Evolutionary conservation across 192 early-diverging fungal species (phyloP), one percentile per base, ranked within the genome.

Genomic region (Backusella australiensis): DNA sequence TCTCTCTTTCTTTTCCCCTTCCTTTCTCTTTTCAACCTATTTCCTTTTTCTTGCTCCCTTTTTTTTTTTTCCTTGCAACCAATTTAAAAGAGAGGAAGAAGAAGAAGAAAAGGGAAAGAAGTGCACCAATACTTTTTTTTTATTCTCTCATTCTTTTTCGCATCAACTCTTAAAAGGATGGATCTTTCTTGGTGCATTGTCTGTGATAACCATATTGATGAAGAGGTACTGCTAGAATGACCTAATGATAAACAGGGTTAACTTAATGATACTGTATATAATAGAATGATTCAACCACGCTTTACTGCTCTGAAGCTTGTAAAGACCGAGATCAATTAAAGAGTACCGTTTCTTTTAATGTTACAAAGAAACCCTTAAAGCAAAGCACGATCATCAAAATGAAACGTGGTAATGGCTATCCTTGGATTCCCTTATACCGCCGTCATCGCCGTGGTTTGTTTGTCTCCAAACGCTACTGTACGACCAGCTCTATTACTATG

Each of bases 121-220:
- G 53, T 59, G 21, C 73, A 42, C 14, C 38, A 15, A 26, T 15
- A 32, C 23, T 39, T 42, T 67, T 44, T 69, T 11, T 69, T 34
- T 52, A 9, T 69, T 46, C 32, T 29, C 6, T 11, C 69, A 8
- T 46, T 46, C 56, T 73, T 49, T 63, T 36, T 34, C 36, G 21
- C 19, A 38, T 74, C 36, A 32, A 34, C 14, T 65, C 23, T 38
- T 35, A 53, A 26, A 49, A 42, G 26, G 8, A 81, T 81, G 80
- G 80, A 81, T 65, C 72, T 81, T 42, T 81, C 80, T 77, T 81
- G 80, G 80, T 81, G 80, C 70, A 77, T 81, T 66, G 77, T 81
- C 67, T 81, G 80, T 63, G 80, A 81, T 38, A 72, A 72, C 7
- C 75, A 73, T 63, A 68, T 77, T 17, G 80, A 77, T 53, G 80